A percentile compares a stretch with the other conserved stretches of the same genome.
These are phyloP conservation scores for Quercus alba DNA, from an alignment of 306 rosid species.

Conservation along the genomic window DNA sequence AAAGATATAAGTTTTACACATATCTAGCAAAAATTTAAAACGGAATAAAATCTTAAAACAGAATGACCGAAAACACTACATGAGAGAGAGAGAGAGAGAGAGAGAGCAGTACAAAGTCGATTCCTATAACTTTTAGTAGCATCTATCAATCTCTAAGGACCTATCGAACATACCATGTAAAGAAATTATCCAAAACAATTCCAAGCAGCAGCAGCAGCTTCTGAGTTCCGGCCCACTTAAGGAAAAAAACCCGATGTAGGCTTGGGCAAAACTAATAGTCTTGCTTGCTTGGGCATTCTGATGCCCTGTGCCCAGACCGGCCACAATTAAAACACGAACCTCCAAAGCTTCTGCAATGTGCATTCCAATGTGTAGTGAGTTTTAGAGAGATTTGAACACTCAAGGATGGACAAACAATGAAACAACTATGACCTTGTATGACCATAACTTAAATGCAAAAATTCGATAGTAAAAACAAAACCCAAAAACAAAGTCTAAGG, in stretches of 20 bases:
- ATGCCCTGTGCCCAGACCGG: constrained; percentile 81
- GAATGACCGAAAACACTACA: constrained; percentile 2
- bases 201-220: constrained; percentile 29
- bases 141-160: constrained; percentile 23
- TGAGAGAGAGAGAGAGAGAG: not conserved
- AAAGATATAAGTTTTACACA: not conserved
- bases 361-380: constrained; percentile 25
- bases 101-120: constrained; percentile 9
- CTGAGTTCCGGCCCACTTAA: constrained; percentile 24
- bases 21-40: not conserved
- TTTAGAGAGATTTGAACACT: not conserved
- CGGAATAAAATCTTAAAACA: not conserved
- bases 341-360: constrained; percentile 64
- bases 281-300: constrained; percentile 76
- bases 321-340: constrained; percentile 96
- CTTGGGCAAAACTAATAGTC: constrained; percentile 33
- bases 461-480: not conserved
- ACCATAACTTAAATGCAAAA: not conserved
- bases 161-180: constrained; percentile 18
- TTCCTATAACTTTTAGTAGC: constrained; percentile 27
- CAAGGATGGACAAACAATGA: not conserved
- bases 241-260: constrained; percentile 18
- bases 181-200: constrained; percentile 4
- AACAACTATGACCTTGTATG: not conserved
- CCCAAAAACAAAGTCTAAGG: not conserved